Conservation (phyloP, 192 early-diverging fungal genomes). For the Entomortierella beljakovae region DNA sequence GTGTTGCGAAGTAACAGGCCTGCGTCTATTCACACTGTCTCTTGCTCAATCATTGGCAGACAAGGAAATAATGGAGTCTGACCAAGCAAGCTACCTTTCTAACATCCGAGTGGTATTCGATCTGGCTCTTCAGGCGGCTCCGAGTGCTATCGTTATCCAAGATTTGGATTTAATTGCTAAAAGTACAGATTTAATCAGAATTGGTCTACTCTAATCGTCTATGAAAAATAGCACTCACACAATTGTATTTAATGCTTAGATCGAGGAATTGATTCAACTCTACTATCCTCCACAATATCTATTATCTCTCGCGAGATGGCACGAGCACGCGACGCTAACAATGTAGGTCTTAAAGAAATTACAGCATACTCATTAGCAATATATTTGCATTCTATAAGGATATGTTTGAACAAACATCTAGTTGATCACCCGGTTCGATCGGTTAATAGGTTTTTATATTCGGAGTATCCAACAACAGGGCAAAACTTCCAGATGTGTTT, state of each 20-base stretch:
- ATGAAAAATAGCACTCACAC: too few relatives aligned
- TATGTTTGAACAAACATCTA: neutral
- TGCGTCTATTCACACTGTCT: constrained; percentile 35
- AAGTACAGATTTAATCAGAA: constrained; percentile 27
- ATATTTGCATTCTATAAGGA: too few relatives aligned
- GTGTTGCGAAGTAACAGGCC: constrained; percentile 11
- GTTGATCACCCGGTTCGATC: neutral
- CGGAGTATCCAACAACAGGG: constrained; percentile 46
- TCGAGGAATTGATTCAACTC: constrained; percentile 17
- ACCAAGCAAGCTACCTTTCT: constrained; percentile 15
- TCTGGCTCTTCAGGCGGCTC: constrained; percentile 56
- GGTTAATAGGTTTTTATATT: constrained; percentile 55
- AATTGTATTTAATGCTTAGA: too few relatives aligned
- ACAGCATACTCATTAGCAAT: too few relatives aligned
- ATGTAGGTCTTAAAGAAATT: constrained; percentile 39
- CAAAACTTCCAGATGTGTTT: constrained; percentile 54
- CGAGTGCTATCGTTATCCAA: constrained; percentile 62
- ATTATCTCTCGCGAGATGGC: constrained; percentile 34
- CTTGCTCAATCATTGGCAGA: constrained; percentile 33
- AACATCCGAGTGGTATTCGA: constrained; percentile 35
- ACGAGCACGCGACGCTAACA: constrained; percentile 5
- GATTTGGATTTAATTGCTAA: constrained; percentile 64
- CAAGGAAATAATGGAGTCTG: constrained; percentile 41
- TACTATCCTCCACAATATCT: constrained; percentile 27
- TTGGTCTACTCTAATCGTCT: neutral